Evolutionary conservation across 495 filamentous ascomycete genomes (phyloP), one percentile per base, ranked within the genome.

Genomic region (Aspergillus biplanus): DNA sequence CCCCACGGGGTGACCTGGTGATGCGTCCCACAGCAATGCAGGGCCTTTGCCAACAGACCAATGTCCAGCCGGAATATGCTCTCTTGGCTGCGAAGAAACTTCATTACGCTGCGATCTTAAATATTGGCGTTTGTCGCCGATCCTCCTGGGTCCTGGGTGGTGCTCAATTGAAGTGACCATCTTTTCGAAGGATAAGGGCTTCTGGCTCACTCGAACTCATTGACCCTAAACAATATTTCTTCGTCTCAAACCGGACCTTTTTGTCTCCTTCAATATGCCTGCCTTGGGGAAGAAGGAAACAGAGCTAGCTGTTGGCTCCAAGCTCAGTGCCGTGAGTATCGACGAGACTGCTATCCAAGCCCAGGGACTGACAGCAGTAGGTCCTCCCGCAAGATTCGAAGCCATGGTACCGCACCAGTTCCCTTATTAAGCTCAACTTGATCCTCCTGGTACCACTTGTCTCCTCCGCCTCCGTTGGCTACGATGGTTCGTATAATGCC

Each of bases 381-480:
- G 74, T 79, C 9, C 55, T 79, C 4, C 78, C 78, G 16, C 59
- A 71, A 44, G 60, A 73, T 42, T 56, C 66, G 48, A 67, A 62
- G 35, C 67, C 57, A 27, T 80, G 78, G 78, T 76, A 70, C 54
- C 67, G 56, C 58, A 54, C 64, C 49, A 63, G 65, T 2, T 74
- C 79, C 59, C 71, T 81, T 4, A 59, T 78, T 32, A 60, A 67
- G 31, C 72, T 81, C 9, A 81, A 81, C 50, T 63, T 80, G 21
- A 61, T 75, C 53, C 69, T 81, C 9, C 56, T 79, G 16, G 58
- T 80, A 48, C 75, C 76, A 2, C 58, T 80, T 5, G 65, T 81
- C 8, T 78, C 76, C 0, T 79, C 76, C 9, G 65, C 78, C 3
- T 72, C 72, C 16, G 69, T 67, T 64, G 73, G 77, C 7, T 80